Evolutionary conservation across 768 basidiomycete genomes (phyloP).

Genomic region (Suillus variegatus): DNA sequence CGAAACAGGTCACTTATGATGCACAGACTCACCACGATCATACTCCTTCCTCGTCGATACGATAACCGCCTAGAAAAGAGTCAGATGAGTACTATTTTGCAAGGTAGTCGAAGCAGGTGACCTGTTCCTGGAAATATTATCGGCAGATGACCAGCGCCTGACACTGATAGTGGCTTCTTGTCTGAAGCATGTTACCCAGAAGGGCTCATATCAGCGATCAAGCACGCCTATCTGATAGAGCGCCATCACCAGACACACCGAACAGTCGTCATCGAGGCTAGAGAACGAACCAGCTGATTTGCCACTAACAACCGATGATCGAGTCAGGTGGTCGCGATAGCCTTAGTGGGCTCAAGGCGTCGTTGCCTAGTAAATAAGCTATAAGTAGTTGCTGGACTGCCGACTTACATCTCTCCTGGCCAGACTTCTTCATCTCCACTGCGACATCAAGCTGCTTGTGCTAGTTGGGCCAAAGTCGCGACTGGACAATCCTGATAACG

Average conservation of each 20-base stretch:
- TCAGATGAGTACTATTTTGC: not conserved
- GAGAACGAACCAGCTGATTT: conserved; percentile 4
- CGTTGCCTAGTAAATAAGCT: not conserved
- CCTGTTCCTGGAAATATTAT: not conserved
- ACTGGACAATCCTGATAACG: not conserved
- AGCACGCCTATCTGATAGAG: not conserved
- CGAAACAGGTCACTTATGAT: not conserved
- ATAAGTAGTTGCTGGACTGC: conserved; percentile 1
- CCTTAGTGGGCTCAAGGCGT: not conserved
- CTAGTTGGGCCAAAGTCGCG: not conserved
- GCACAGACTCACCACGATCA: not conserved
- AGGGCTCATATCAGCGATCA: not conserved
- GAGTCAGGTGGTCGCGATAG: conserved; percentile 6
- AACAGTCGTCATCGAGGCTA: not conserved
- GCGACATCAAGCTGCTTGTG: not conserved
- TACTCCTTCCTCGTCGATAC: not conserved
- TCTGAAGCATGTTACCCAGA: not conserved
- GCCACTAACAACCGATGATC: not conserved
- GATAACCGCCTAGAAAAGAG: not conserved
- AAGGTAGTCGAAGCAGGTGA: not conserved
- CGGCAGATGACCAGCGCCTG: not conserved
- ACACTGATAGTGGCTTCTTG: not conserved
- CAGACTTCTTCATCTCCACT: not conserved
- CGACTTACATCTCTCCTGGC: not conserved
- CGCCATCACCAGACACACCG: not conserved